Percentiles rank a stretch among this genome's conserved stretches.
These are phyloP conservation scores for Jamesozyma lodderae DNA, from an alignment of 805 yeast genomes.

Conservation along the genomic window DNA sequence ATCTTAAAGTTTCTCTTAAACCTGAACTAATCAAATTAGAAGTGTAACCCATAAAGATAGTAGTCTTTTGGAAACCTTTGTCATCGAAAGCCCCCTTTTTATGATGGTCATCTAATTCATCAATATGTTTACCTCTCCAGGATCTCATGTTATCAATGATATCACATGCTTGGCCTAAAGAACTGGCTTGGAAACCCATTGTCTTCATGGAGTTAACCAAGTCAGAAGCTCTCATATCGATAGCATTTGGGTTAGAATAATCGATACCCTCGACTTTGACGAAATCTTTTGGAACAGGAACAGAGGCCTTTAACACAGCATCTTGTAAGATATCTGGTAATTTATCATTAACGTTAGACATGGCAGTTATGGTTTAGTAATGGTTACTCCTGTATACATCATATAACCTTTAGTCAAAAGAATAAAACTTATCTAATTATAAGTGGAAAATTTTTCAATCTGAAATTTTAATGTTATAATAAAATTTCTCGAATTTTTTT, in stretches of 20 bases:
- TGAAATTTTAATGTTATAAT: too few relatives aligned
- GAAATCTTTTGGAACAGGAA: slow-evolving; percentile 73
- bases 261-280: slow-evolving; percentile 82
- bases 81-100: slow-evolving; percentile 71
- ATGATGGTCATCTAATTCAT: slow-evolving; percentile 59
- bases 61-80: slow-evolving; percentile 69
- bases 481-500: too few relatives aligned
- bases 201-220: slow-evolving; percentile 74
- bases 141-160: slow-evolving; percentile 85
- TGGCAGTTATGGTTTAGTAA: background rate
- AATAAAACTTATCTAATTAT: too few relatives aligned
- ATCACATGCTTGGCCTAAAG: slow-evolving; percentile 81
- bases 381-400: too few relatives aligned
- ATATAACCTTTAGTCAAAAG: too few relatives aligned
- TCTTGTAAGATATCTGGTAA: slow-evolving; percentile 74
- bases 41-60: slow-evolving; percentile 92
- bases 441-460: background rate
- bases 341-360: slow-evolving; percentile 29
- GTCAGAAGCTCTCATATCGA: slow-evolving; percentile 70
- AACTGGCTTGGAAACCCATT: slow-evolving; percentile 96
- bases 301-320: slow-evolving; percentile 83
- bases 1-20: slow-evolving; percentile 80
- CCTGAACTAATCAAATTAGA: slow-evolving; percentile 95
- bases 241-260: slow-evolving; percentile 68
- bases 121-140: slow-evolving; percentile 82